phyloP scores from a whole-genome alignment of 2,329 filamentous ascomycete genomes.

The Incumbomyces delicatus region DNA sequence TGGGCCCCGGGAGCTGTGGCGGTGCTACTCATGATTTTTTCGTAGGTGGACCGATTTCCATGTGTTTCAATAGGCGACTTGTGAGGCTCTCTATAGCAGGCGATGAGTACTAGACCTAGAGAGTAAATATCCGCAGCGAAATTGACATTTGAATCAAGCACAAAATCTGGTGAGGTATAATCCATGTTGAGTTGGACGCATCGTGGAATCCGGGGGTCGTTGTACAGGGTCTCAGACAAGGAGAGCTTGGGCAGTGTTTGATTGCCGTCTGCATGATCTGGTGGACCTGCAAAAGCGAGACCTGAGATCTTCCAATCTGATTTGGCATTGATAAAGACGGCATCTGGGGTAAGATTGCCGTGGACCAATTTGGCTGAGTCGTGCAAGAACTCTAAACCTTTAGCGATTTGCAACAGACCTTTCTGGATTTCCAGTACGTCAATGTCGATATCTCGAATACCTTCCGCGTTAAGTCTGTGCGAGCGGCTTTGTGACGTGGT shows the following conservation, averaged over 20 bases:
- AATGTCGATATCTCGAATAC: slow-evolving; percentile 73
- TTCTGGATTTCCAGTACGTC: slow-evolving; percentile 98
- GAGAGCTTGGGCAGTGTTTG: slow-evolving; percentile 71
- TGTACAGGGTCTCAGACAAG: slow-evolving; percentile 72
- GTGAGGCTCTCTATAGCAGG: slow-evolving; percentile 92
- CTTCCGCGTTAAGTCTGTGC: slow-evolving; percentile 37
- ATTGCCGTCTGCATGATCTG: slow-evolving; percentile 56
- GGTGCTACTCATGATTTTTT: slow-evolving; percentile 68
- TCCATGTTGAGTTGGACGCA: slow-evolving; percentile 84
- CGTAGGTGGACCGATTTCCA: slow-evolving; percentile 73
- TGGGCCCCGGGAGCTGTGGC: slow-evolving; percentile 65
- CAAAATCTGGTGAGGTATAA: slow-evolving; percentile 89
- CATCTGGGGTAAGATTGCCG: slow-evolving; percentile 87
- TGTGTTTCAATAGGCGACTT: slow-evolving; percentile 74
- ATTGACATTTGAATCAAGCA: slow-evolving; percentile 80
- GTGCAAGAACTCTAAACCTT: slow-evolving; percentile 88
- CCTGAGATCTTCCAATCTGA: slow-evolving; percentile 98
- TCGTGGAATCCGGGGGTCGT: slow-evolving; percentile 72
- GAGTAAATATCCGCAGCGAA: slow-evolving; percentile 86
- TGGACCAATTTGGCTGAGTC: slow-evolving; percentile 91
- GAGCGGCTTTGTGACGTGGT: slow-evolving; percentile 3
- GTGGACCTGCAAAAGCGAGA: slow-evolving; percentile 77
- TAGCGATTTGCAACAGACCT: slow-evolving; percentile 82
- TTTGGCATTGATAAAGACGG: slow-evolving; percentile 90
- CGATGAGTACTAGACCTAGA: slow-evolving; percentile 74